Percentiles rank a stretch among this genome's conserved stretches.
Evolutionary conservation across 352 stramenopile genomes (phyloP).

Genomic region (Poterioochromonas sp.): DNA sequence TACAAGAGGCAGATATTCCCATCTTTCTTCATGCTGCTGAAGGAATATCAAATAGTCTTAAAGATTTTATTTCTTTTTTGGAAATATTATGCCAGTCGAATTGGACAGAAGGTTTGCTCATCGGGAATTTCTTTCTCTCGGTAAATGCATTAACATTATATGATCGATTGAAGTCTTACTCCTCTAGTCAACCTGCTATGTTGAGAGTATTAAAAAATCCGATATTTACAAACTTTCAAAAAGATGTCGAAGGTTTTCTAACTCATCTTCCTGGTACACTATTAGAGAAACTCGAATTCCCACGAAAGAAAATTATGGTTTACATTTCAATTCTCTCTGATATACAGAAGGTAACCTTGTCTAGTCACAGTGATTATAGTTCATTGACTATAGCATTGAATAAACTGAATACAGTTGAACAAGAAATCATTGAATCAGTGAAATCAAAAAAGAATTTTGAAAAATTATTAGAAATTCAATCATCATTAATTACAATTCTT

Average conservation of each 20-base stretch:
- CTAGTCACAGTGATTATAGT: background rate
- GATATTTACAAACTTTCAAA: background rate
- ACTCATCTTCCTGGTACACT: background rate
- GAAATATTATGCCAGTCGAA: background rate
- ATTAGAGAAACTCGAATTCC: slow-evolving; percentile 1
- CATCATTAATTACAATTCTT: background rate
- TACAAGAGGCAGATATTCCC: slow-evolving; percentile 6
- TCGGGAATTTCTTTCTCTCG: background rate
- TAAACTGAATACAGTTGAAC: background rate
- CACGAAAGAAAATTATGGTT: background rate
- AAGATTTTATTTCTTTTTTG: background rate
- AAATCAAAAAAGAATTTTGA: slow-evolving; percentile 16
- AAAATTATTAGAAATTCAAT: slow-evolving; percentile 4
- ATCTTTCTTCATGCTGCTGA: slow-evolving; percentile 2
- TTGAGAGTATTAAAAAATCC: background rate
- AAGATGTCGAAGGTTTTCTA: background rate
- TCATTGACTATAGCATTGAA: background rate
- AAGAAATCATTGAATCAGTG: background rate
- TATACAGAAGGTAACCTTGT: background rate
- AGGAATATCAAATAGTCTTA: background rate
- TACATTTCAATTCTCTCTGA: background rate
- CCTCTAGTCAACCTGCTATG: background rate
- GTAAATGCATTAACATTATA: background rate
- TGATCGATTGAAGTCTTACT: slow-evolving; percentile 5
- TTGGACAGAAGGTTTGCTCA: background rate